phyloP scores from a whole-genome alignment of 73 alveolate species.

The Tetrahymena elliotti region DNA sequence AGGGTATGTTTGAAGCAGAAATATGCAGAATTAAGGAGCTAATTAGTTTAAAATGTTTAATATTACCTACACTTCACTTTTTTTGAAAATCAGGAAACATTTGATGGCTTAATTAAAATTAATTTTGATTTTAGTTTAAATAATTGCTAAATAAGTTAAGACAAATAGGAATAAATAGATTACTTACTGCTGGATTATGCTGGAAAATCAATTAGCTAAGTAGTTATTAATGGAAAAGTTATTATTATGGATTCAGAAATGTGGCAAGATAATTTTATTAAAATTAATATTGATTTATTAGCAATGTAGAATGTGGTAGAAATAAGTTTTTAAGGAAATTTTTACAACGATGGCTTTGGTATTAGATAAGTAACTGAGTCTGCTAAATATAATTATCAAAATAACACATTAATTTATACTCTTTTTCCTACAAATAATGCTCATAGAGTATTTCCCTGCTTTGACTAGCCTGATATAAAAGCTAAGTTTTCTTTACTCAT shows the following conservation, averaged over 20 bases:
- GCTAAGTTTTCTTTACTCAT: slow-evolving; percentile 69
- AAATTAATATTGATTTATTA: background rate
- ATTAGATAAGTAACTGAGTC: background rate
- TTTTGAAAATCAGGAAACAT: background rate
- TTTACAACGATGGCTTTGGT: background rate
- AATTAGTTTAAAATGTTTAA: background rate
- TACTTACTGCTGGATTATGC: background rate
- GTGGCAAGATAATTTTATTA: background rate
- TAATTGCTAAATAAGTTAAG: background rate
- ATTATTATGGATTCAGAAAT: background rate
- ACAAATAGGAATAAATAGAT: background rate
- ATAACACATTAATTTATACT: background rate
- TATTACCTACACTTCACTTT: background rate
- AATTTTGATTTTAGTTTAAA: background rate
- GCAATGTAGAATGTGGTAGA: background rate
- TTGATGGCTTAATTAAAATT: background rate
- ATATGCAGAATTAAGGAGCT: background rate
- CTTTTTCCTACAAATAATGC: slow-evolving; percentile 68
- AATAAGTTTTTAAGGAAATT: background rate
- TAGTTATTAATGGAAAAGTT: background rate
- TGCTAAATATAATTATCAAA: background rate
- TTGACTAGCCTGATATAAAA: slow-evolving; percentile 95
- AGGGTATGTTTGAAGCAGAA: background rate
- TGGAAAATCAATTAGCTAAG: background rate
- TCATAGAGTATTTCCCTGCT: slow-evolving; percentile 89